A percentile compares a stretch with the other conserved stretches of the same genome.
These are phyloP conservation scores for Dactylonectria estremocensis DNA, from an alignment of 2,329 filamentous ascomycete genomes.

Conservation along the genomic window DNA sequence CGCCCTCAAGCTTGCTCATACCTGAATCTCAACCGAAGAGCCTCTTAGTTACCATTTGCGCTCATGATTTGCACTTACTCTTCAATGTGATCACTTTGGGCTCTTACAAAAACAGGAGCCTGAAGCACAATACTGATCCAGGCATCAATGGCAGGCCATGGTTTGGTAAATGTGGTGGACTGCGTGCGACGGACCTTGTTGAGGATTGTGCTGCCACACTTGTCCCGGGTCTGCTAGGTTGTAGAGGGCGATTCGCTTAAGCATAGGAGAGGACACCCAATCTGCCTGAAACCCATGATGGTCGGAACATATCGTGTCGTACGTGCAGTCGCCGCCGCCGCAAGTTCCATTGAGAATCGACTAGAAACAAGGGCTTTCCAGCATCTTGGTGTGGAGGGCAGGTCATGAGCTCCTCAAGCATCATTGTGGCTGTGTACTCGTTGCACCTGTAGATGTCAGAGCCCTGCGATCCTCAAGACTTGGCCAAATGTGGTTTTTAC, in stretches of 20 bases:
- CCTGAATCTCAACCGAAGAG: too few species aligned
- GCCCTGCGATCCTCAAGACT: slow-evolving; percentile 43
- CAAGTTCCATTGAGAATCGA: slow-evolving; percentile 49
- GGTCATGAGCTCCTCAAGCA: slow-evolving; percentile 53
- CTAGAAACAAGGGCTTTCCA: slow-evolving; percentile 54
- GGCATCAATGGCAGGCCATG: slow-evolving; percentile 50
- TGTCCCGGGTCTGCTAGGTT: slow-evolving; percentile 46
- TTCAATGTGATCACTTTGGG: slow-evolving; percentile 52
- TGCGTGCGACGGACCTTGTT: slow-evolving; percentile 51
- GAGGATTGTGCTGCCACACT: slow-evolving; percentile 51
- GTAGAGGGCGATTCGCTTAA: slow-evolving; percentile 51
- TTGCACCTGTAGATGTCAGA: slow-evolving; percentile 57
- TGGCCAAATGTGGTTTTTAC: background rate
- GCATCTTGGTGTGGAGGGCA: slow-evolving; percentile 53
- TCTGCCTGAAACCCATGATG: slow-evolving; percentile 57
- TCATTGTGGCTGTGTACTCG: slow-evolving; percentile 50
- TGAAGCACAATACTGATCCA: slow-evolving; percentile 51
- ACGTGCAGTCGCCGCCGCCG: slow-evolving; percentile 52
- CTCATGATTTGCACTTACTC: slow-evolving; percentile 50
- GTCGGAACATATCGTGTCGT: slow-evolving; percentile 58
- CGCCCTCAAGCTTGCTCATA: too few species aligned
- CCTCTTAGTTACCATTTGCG: slow-evolving; percentile 45
- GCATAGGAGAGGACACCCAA: slow-evolving; percentile 51
- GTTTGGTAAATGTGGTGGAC: slow-evolving; percentile 47
- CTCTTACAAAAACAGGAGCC: slow-evolving; percentile 41